Conservation (phyloP, 2,329 filamentous ascomycete genomes). For the Aspergillus brunneoviolaceus region DNA sequence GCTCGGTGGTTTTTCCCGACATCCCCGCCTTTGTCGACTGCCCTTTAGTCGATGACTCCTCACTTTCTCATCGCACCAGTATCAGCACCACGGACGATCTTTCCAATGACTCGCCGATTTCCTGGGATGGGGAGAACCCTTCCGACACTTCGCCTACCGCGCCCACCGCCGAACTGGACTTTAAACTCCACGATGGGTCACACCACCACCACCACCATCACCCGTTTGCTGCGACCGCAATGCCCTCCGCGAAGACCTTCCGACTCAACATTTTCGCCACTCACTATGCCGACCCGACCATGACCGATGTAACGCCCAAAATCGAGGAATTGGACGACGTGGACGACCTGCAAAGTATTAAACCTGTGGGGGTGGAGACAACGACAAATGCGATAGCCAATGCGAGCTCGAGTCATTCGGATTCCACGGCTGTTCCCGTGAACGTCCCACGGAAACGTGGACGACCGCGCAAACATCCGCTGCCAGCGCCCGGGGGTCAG, state of each 20-base stretch:
- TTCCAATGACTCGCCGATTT: slow-evolving; percentile 32
- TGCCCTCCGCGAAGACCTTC: slow-evolving; percentile 23
- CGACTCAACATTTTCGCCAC: slow-evolving; percentile 27
- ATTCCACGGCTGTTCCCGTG: slow-evolving; percentile 32
- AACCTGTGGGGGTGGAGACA: slow-evolving; percentile 29
- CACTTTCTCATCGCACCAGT: slow-evolving; percentile 32
- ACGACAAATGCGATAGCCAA: slow-evolving; percentile 20
- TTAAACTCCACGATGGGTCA: slow-evolving; percentile 19
- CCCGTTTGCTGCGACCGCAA: slow-evolving; percentile 16
- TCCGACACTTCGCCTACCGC: slow-evolving; percentile 23
- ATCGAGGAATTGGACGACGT: slow-evolving; percentile 54
- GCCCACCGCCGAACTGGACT: slow-evolving; percentile 22
- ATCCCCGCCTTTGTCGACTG: slow-evolving; percentile 26
- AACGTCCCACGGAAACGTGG: slow-evolving; percentile 64
- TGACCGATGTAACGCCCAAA: slow-evolving; percentile 50
- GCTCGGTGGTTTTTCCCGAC: slow-evolving; percentile 24
- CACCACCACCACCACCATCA: slow-evolving; percentile 7
- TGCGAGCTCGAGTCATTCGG: slow-evolving; percentile 18
- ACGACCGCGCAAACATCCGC: slow-evolving; percentile 76
- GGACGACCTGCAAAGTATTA: slow-evolving; percentile 36
- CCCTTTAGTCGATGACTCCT: slow-evolving; percentile 28
- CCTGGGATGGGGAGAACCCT: slow-evolving; percentile 27
- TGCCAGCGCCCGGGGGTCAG: slow-evolving; percentile 57
- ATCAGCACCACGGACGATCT: slow-evolving; percentile 36
- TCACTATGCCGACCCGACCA: slow-evolving; percentile 19